Evolutionary conservation across 345 rosid species (phyloP).

Genomic region (sweet orange (Citrus sinensis)): DNA sequence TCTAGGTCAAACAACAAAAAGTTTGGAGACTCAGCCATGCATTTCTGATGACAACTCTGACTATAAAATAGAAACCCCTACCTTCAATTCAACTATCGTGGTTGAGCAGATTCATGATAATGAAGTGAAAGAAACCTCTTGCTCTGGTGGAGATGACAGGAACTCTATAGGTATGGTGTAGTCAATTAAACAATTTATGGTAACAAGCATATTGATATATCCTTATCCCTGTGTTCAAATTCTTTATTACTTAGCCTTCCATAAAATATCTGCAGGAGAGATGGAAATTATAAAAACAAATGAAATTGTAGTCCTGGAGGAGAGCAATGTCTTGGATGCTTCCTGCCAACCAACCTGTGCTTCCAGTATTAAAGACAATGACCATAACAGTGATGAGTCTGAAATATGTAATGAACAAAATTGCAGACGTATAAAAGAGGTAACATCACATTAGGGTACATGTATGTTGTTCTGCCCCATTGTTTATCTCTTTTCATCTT

Average conservation of each 20-base stretch:
- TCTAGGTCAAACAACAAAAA: slow-evolving; percentile 21
- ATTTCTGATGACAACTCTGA: slow-evolving; percentile 28
- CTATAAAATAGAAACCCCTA: slow-evolving; percentile 20
- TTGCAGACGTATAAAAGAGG: slow-evolving; percentile 34
- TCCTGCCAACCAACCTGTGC: slow-evolving; percentile 28
- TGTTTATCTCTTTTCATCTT: background rate
- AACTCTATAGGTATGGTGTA: slow-evolving; percentile 45
- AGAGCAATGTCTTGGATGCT: slow-evolving; percentile 20
- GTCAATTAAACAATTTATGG: slow-evolving; percentile 8
- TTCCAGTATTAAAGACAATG: slow-evolving; percentile 21
- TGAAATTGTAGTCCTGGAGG: slow-evolving; percentile 33
- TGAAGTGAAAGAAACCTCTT: slow-evolving; percentile 28
- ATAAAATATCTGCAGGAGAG: slow-evolving; percentile 28
- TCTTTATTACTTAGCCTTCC: background rate
- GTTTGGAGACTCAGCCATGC: slow-evolving; percentile 24
- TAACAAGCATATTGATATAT: slow-evolving; percentile 6
- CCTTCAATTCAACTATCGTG: slow-evolving; percentile 18
- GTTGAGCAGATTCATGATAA: slow-evolving; percentile 23
- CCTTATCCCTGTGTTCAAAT: background rate
- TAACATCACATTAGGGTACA: slow-evolving; percentile 17
- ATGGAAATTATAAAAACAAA: slow-evolving; percentile 26
- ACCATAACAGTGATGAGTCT: slow-evolving; percentile 19
- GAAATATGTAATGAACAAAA: slow-evolving; percentile 34
- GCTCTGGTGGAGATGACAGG: slow-evolving; percentile 22
- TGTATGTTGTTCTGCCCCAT: slow-evolving; percentile 7